Evolutionary conservation across 129 eudicot species (phyloP).

Genomic region (Escallonia rubra): DNA sequence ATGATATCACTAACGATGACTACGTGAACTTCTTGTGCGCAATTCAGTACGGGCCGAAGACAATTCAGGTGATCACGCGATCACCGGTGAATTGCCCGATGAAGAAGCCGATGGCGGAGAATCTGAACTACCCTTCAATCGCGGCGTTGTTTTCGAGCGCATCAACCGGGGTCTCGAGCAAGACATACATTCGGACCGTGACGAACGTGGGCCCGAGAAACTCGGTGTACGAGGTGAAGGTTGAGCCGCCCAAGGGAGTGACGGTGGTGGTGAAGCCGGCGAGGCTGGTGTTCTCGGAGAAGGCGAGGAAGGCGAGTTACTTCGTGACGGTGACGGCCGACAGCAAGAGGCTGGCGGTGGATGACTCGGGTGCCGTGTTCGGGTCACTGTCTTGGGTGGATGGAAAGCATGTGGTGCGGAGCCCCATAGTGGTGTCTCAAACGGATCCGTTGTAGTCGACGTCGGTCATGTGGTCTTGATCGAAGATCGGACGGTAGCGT

Average conservation of each 20-base stretch:
- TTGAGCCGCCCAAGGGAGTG: constrained; percentile 63
- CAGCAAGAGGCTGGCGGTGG: constrained; percentile 41
- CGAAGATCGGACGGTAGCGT: constrained; percentile 3
- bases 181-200: constrained; percentile 66
- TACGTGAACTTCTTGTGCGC: constrained; percentile 72
- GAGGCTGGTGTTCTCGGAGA: constrained; percentile 51
- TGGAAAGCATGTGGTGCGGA: constrained; percentile 83
- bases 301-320: constrained; percentile 48
- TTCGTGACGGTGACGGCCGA: constrained; percentile 58
- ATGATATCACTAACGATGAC: constrained; percentile 52
- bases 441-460: constrained; percentile 43
- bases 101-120: constrained; percentile 65
- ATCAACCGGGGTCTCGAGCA: constrained; percentile 39
- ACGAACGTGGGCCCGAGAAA: constrained; percentile 70
- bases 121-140: constrained; percentile 69
- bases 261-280: constrained; percentile 52
- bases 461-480: neutral
- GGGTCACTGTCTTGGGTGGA: constrained; percentile 78
- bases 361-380: constrained; percentile 66
- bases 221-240: constrained; percentile 47
- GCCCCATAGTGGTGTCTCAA: constrained; percentile 84
- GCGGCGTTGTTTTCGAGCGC: constrained; percentile 59
- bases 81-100: constrained; percentile 54
- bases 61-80: constrained; percentile 79
- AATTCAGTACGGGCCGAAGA: constrained; percentile 69